Percentiles rank a stretch among this genome's conserved stretches.
phyloP scores from a whole-genome alignment of 2,329 filamentous ascomycete genomes.

The Stachybotrys chartarum region DNA sequence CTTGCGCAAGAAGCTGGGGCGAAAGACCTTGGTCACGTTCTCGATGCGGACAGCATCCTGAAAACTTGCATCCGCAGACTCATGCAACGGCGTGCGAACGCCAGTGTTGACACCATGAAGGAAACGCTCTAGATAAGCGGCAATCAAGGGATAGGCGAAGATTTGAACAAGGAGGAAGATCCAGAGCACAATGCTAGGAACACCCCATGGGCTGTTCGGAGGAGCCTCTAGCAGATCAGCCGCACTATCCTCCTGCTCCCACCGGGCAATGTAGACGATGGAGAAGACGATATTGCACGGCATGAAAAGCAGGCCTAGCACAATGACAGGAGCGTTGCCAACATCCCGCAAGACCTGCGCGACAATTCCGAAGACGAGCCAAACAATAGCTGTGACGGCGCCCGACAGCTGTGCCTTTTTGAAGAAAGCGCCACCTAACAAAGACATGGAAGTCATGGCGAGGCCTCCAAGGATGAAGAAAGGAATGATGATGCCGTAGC shows the following conservation, averaged over 20 bases:
- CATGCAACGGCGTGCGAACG: conserved; percentile 6
- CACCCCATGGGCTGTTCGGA: conserved; percentile 52
- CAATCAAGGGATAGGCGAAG: conserved; percentile 59
- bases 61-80: conserved; percentile 7
- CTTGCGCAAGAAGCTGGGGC: conserved; percentile 51
- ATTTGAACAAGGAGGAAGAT: conserved; percentile 68
- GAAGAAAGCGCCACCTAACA: conserved; percentile 72
- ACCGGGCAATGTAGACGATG: conserved; percentile 63
- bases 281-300: conserved; percentile 81
- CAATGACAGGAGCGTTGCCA: conserved; percentile 52
- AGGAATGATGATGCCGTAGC: conserved; percentile 54
- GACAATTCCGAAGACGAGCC: conserved; percentile 66
- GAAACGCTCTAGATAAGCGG: conserved; percentile 60
- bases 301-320: conserved; percentile 69
- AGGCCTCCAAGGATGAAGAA: conserved; percentile 69
- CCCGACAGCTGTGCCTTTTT: conserved; percentile 75
- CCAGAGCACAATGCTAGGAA: conserved; percentile 67
- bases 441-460: conserved; percentile 65
- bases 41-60: conserved; percentile 59
- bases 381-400: conserved; percentile 63
- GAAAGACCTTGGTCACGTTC: conserved; percentile 68
- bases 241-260: conserved; percentile 51
- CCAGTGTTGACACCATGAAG: conserved; percentile 43
- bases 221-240: conserved; percentile 54
- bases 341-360: conserved; percentile 63